Conservation (phyloP, 305 asterid species). For the Fraxinus greggii region DNA sequence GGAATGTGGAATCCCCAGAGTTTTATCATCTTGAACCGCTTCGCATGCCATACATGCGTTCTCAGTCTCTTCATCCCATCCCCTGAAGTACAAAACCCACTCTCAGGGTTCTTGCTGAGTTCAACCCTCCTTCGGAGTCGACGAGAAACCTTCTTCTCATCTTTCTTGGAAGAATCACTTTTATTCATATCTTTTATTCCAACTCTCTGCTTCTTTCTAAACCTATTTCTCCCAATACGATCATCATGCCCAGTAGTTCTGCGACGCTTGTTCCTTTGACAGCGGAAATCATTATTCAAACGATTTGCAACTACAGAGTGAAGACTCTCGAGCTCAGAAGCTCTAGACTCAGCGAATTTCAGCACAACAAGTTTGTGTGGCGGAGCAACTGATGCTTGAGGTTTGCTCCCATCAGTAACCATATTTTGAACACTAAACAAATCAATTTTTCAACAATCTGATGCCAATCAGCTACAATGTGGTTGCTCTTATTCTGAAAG, state of each 20-base stretch:
- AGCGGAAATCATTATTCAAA: conserved; percentile 58
- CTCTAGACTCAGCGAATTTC: conserved; percentile 78
- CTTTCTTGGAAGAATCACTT: conserved; percentile 26
- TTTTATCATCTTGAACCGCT: conserved; percentile 74
- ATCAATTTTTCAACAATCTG: neutral
- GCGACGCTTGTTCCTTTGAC: conserved; percentile 73
- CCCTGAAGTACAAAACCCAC: conserved; percentile 70
- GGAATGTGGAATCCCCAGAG: conserved; percentile 86
- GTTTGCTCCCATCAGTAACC: conserved; percentile 37
- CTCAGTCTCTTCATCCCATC: conserved; percentile 88
- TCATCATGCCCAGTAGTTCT: neutral
- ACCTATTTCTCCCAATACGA: conserved; percentile 40
- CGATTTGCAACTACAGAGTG: conserved; percentile 62
- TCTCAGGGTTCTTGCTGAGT: conserved; percentile 53
- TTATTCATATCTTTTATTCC: conserved; percentile 26
- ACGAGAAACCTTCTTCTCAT: conserved; percentile 49
- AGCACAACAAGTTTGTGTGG: conserved; percentile 68
- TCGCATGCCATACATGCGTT: conserved; percentile 96
- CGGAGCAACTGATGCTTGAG: conserved; percentile 40
- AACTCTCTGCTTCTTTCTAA: conserved; percentile 43
- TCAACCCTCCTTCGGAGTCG: conserved; percentile 64
- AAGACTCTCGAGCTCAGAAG: conserved; percentile 70
- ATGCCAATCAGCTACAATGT: neutral
- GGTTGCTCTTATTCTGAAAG: neutral
- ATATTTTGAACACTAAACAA: conserved; percentile 15